phyloP scores from a whole-genome alignment of 352 stramenopile species.

The Thalassiosira mediterranea region DNA sequence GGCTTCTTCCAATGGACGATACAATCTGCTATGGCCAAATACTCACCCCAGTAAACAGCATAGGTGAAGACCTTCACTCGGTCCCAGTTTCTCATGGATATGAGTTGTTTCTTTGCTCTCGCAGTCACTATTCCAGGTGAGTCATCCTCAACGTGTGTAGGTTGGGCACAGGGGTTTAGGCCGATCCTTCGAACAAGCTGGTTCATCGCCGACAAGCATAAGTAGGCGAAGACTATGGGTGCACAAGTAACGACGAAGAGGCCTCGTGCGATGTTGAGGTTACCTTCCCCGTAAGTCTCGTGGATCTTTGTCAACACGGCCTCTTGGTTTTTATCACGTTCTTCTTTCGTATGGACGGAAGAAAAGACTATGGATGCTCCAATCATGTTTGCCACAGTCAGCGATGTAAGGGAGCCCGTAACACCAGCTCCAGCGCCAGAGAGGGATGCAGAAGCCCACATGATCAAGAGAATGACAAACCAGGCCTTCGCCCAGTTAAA shows the following conservation, averaged over 20 bases:
- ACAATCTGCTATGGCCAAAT: too few relatives aligned
- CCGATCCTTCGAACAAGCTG: slow-evolving; percentile 60
- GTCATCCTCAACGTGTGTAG: slow-evolving; percentile 9
- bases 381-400: slow-evolving; percentile 67
- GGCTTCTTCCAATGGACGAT: too few relatives aligned
- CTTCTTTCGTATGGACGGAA: slow-evolving; percentile 38
- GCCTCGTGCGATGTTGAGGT: slow-evolving; percentile 51
- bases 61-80: slow-evolving; percentile 63
- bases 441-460: slow-evolving; percentile 70
- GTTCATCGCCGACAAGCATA: slow-evolving; percentile 66
- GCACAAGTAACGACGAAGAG: slow-evolving; percentile 57
- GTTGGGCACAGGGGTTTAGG: slow-evolving; percentile 49
- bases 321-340: slow-evolving; percentile 36
- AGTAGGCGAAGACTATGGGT: slow-evolving; percentile 63
- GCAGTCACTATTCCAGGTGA: slow-evolving; percentile 41
- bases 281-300: slow-evolving; percentile 49
- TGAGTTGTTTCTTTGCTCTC: slow-evolving; percentile 48
- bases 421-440: slow-evolving; percentile 57
- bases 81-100: slow-evolving; percentile 57
- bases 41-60: slow-evolving; percentile 64
- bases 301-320: slow-evolving; percentile 30
- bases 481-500: slow-evolving; percentile 68
- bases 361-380: slow-evolving; percentile 50
- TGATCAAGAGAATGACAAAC: slow-evolving; percentile 61
- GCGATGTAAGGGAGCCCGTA: slow-evolving; percentile 49